phyloP scores from a whole-genome alignment of 345 rosid species.

The Rubroshorea leprosula region DNA sequence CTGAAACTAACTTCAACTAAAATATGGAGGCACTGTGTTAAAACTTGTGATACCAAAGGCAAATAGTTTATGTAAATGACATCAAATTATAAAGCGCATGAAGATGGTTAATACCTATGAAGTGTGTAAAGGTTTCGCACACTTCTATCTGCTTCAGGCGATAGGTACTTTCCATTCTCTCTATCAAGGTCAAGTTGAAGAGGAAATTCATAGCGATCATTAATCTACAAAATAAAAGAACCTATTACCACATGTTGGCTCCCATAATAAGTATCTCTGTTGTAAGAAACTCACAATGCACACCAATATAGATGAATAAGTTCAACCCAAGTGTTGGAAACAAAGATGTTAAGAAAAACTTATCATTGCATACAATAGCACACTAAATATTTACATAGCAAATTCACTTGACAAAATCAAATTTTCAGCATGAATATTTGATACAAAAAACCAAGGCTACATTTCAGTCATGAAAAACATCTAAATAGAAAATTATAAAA shows the following conservation, averaged over 20 bases:
- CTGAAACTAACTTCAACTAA: too few relatives aligned
- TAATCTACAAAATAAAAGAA: conserved; percentile 46
- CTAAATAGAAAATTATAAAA: background rate
- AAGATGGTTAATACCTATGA: conserved; percentile 52
- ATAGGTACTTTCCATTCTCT: conserved; percentile 74
- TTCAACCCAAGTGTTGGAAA: background rate
- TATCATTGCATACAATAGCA: too few relatives aligned
- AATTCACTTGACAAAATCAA: background rate
- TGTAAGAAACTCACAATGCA: background rate
- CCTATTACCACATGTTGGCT: background rate
- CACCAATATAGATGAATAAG: background rate
- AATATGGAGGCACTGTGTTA: background rate
- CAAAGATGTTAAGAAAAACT: background rate
- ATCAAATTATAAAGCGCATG: background rate
- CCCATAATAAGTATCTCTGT: background rate
- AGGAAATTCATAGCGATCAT: conserved; percentile 96
- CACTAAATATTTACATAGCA: background rate
- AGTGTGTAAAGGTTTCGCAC: conserved; percentile 90
- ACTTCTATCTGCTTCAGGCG: conserved; percentile 88
- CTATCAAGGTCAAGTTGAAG: conserved; percentile 92
- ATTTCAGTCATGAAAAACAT: background rate
- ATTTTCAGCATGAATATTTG: background rate
- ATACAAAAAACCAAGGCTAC: background rate
- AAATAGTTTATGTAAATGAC: background rate
- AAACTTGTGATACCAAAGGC: background rate